Evolutionary conservation across 106 monocot species (phyloP).

Genomic region (Allium cepa): DNA sequence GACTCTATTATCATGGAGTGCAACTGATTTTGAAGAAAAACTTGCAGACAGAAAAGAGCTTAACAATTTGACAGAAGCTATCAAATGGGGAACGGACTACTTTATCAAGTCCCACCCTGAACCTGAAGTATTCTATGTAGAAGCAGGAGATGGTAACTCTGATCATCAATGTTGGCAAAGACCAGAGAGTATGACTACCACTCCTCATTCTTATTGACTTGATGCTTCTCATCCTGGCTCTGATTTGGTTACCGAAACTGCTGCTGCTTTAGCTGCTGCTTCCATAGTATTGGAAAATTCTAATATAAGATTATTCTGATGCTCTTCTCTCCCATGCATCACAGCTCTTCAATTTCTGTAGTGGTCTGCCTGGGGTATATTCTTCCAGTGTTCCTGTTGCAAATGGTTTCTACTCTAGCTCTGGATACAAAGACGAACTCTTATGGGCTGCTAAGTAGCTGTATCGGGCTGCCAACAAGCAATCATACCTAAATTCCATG

Average conservation of each 20-base stretch:
- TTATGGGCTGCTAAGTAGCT: no score
- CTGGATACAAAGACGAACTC: conserved; percentile 55
- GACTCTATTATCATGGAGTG: conserved; percentile 52
- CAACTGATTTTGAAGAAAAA: conserved; percentile 20
- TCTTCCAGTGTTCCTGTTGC: conserved; percentile 39
- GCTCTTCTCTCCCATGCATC: conserved; percentile 29
- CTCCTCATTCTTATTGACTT: conserved; percentile 28
- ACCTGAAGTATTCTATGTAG: conserved; percentile 31
- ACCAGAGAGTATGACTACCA: conserved; percentile 70
- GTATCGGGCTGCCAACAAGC: no score
- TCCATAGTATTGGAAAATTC: conserved; percentile 27
- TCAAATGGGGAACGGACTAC: conserved; percentile 72
- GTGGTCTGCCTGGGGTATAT: conserved; percentile 29
- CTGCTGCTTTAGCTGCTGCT: conserved; percentile 54
- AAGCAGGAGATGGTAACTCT: conserved; percentile 67
- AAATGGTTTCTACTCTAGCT: conserved; percentile 37
- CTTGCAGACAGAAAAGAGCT: conserved; percentile 32
- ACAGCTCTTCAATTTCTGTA: conserved; percentile 56
- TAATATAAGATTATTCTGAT: conserved; percentile 19
- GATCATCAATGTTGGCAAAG: conserved; percentile 75
- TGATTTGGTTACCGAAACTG: conserved; percentile 50
- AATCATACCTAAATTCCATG: conserved; percentile 38
- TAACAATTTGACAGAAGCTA: conserved; percentile 29
- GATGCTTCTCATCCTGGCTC: conserved; percentile 31
- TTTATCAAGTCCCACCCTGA: conserved; percentile 32